Percentiles rank a stretch among this genome's conserved stretches.
Conservation (phyloP, 257 asterid species). For the Solanum clarkiae region DNA sequence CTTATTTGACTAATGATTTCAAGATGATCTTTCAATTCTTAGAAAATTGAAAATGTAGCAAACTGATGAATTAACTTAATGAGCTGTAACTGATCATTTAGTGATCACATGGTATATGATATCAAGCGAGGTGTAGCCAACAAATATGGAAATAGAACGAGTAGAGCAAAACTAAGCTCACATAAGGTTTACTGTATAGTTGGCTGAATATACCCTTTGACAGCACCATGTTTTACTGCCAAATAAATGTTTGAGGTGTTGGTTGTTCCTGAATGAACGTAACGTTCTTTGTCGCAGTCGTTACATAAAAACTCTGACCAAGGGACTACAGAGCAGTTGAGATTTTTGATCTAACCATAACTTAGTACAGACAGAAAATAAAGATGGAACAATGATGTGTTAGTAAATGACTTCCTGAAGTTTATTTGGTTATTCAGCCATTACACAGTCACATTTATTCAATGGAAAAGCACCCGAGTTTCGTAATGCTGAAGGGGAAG, state of each 20-base stretch:
- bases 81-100: not conserved
- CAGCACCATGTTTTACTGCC: not conserved
- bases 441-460: constrained; percentile 28
- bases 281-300: not conserved
- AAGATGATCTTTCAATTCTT: not conserved
- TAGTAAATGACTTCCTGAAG: not conserved
- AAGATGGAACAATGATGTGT: not conserved
- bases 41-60: not conserved
- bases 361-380: not conserved
- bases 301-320: not conserved
- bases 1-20: not conserved
- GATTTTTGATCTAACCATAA: not conserved
- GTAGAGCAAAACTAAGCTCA: not conserved
- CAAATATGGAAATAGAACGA: not conserved
- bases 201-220: not conserved
- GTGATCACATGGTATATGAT: not conserved
- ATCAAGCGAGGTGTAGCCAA: not conserved
- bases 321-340: not conserved
- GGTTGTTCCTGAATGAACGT: not conserved
- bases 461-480: constrained; percentile 14
- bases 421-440: constrained; percentile 13
- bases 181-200: not conserved
- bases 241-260: not conserved
- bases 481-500: constrained; percentile 3
- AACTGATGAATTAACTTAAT: not conserved